Evolutionary conservation across 2,329 filamentous ascomycete species (phyloP).

Genomic region (Exophiala calicioides): DNA sequence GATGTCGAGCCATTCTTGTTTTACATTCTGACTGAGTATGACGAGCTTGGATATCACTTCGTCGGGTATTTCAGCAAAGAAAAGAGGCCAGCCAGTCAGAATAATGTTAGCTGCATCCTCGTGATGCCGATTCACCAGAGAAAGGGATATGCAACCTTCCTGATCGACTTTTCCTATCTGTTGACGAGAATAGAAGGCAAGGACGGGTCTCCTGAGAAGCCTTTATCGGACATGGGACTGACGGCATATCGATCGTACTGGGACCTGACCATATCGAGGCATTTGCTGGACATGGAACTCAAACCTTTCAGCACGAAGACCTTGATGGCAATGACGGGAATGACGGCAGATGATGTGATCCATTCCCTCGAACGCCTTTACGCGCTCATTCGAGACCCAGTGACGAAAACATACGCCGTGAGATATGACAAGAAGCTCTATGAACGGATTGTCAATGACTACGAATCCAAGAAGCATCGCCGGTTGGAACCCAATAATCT

Average conservation of each 20-base stretch:
- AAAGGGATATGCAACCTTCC: conserved; percentile 92
- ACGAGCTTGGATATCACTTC: conserved; percentile 87
- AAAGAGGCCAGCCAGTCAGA: conserved; percentile 88
- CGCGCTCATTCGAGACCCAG: conserved; percentile 83
- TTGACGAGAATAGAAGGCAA: conserved; percentile 90
- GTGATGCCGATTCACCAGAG: conserved; percentile 95
- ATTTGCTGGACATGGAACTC: conserved; percentile 63
- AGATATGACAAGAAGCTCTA: conserved; percentile 85
- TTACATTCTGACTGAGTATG: conserved; percentile 92
- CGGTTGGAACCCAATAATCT: conserved; percentile 77
- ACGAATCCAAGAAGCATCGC: conserved; percentile 85
- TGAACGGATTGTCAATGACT: conserved; percentile 81
- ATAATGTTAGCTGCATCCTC: conserved; percentile 96
- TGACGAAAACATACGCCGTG: conserved; percentile 85
- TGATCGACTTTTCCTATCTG: conserved; percentile 98
- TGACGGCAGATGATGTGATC: conserved; percentile 95
- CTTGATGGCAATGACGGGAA: conserved; percentile 71
- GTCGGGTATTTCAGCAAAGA: conserved; percentile 99
- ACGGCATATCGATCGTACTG: conserved; percentile 98
- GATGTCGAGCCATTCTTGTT: conserved; percentile 99
- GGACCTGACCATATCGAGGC: conserved; percentile 83
- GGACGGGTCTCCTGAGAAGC: conserved; percentile 94
- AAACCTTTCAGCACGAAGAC: conserved; percentile 59
- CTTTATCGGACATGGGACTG: conserved; percentile 93
- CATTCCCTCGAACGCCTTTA: conserved; percentile 88